These are phyloP conservation scores for Tetratostichococcus sp. DNA, from an alignment of 139 green algal genomes.

Conservation along the genomic window DNA sequence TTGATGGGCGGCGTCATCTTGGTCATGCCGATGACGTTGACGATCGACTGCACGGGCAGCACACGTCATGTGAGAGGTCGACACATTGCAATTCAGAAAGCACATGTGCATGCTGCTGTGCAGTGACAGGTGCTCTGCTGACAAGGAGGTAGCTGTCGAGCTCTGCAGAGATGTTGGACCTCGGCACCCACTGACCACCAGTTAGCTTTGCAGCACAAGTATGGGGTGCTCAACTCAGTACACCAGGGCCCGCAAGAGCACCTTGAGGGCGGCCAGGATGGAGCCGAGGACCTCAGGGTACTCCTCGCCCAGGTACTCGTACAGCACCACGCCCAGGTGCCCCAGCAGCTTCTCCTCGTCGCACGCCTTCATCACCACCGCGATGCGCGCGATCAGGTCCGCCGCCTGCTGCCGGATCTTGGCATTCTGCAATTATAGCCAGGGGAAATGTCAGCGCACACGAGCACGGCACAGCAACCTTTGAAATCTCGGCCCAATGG, in stretches of 20 bases:
- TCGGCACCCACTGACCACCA: no score
- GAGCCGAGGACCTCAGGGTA: slow-evolving; percentile 92
- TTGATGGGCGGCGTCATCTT: slow-evolving; percentile 99
- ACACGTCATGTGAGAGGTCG: background rate
- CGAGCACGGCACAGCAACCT: no score
- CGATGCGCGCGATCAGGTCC: slow-evolving; percentile 93
- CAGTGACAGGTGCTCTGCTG: no score
- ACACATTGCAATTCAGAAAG: no score
- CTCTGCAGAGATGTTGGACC: no score
- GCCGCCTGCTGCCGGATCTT: slow-evolving; percentile 96
- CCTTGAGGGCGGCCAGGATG: slow-evolving; percentile 93
- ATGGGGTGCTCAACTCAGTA: no score
- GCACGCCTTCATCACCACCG: slow-evolving; percentile 90
- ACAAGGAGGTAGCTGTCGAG: no score
- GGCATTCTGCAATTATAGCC: slow-evolving; percentile 54
- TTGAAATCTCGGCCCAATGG: no score
- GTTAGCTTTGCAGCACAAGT: no score
- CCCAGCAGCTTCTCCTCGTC: slow-evolving; percentile 95
- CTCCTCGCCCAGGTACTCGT: slow-evolving; percentile 97
- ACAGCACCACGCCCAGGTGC: slow-evolving; percentile 95
- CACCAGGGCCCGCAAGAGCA: no score
- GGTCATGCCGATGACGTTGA: slow-evolving; percentile 96
- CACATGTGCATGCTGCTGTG: no score
- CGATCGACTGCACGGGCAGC: slow-evolving; percentile 52
- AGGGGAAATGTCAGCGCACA: no score